phyloP scores from a whole-genome alignment of 2,329 filamentous ascomycete genomes.

The Teratosphaeria epicoccoides region DNA sequence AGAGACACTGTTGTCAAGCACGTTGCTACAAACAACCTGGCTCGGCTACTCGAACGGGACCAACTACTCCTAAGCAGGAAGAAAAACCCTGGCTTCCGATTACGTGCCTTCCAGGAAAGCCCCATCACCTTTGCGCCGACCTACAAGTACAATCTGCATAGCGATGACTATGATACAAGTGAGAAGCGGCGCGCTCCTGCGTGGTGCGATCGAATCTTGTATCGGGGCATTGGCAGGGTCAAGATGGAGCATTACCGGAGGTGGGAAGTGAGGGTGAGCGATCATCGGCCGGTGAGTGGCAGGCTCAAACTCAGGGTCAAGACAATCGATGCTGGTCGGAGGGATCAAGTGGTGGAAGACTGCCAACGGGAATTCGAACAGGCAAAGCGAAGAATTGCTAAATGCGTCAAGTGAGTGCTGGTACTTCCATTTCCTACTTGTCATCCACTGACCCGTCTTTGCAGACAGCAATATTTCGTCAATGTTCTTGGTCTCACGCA shows the following conservation, averaged over 20 bases:
- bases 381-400: constrained; percentile 56
- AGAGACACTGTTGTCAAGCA: constrained; percentile 84
- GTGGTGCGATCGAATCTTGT: constrained; percentile 93
- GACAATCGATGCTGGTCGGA: constrained; percentile 62
- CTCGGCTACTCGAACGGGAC: constrained; percentile 82
- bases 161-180: constrained; percentile 75
- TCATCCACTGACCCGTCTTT: constrained; percentile 1
- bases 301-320: constrained; percentile 76
- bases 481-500: constrained; percentile 50
- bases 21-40: constrained; percentile 67
- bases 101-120: constrained; percentile 81
- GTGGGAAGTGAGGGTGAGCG: constrained; percentile 81
- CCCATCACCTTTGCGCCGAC: constrained; percentile 89
- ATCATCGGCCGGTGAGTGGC: constrained; percentile 87
- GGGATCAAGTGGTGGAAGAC: constrained; percentile 19
- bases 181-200: constrained; percentile 91
- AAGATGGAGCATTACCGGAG: constrained; percentile 79
- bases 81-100: constrained; percentile 78
- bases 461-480: constrained; percentile 53
- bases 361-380: constrained; percentile 54
- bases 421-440: background rate
- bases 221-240: constrained; percentile 67
- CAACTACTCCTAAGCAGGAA: constrained; percentile 82
- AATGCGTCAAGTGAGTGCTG: constrained; percentile 63
- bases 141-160: constrained; percentile 97